Percentiles rank a stretch among this genome's conserved stretches.
These are phyloP conservation scores for Trichoderma sp. DNA, from an alignment of 2,329 filamentous ascomycete species.

Conservation along the genomic window DNA sequence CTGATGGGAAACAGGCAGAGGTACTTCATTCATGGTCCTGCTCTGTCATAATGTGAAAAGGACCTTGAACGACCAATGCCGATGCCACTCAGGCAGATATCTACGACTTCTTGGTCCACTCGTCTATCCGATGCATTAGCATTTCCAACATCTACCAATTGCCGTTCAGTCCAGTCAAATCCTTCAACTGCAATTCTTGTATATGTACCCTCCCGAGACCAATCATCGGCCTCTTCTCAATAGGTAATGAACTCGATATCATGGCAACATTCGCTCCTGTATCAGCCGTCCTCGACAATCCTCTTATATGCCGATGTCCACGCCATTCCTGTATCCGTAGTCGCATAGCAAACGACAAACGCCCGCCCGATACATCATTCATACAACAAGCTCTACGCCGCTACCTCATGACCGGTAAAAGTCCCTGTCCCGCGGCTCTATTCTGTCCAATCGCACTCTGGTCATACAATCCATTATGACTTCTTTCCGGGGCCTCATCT, in stretches of 20 bases:
- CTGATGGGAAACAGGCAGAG: too few relatives aligned
- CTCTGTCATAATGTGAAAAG: too few relatives aligned
- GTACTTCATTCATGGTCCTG: too few relatives aligned
- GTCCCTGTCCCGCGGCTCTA: conserved; percentile 3
- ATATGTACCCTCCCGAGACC: background rate
- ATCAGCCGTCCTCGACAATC: conserved; percentile 2
- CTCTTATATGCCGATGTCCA: conserved; percentile 16
- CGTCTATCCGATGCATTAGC: background rate
- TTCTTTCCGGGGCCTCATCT: background rate
- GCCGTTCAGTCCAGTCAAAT: background rate
- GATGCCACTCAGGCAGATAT: too few relatives aligned
- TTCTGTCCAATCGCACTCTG: conserved; percentile 8
- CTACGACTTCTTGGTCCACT: too few relatives aligned
- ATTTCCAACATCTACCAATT: conserved; percentile 9
- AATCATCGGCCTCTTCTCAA: background rate
- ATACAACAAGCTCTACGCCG: conserved; percentile 21
- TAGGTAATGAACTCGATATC: background rate
- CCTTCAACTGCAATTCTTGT: background rate
- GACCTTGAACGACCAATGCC: too few relatives aligned
- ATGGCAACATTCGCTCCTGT: background rate
- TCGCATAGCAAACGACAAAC: conserved; percentile 20
- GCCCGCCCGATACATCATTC: conserved; percentile 26
- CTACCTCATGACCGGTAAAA: background rate
- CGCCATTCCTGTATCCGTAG: conserved; percentile 5
- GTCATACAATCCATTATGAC: conserved; percentile 5